These are phyloP conservation scores for Penicillium psychrofluorescens DNA, from an alignment of 495 filamentous ascomycete species.

Conservation along the genomic window DNA sequence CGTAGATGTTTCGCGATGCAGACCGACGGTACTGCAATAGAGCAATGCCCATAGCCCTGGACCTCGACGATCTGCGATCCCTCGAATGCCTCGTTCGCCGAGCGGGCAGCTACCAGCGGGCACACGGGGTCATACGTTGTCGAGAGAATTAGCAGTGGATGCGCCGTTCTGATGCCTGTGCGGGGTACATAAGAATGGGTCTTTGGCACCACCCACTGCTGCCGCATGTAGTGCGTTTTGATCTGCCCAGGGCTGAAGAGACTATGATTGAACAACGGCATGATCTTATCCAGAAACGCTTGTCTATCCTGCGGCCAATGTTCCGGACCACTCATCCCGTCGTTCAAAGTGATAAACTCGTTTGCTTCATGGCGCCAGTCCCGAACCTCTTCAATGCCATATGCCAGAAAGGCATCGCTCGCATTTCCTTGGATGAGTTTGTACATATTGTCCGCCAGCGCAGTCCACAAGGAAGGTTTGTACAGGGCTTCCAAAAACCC, in stretches of 20 bases:
- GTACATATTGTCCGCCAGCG: conserved; percentile 26
- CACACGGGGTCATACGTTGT: conserved; percentile 39
- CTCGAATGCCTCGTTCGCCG: conserved; percentile 29
- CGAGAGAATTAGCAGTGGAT: conserved; percentile 33
- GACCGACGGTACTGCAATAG: conserved; percentile 29
- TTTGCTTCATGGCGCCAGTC: neutral
- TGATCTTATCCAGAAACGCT: neutral
- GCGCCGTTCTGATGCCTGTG: conserved; percentile 21
- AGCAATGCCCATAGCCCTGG: conserved; percentile 37
- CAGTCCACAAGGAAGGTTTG: conserved; percentile 24
- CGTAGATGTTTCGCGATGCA: conserved; percentile 29
- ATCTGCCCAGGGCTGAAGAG: conserved; percentile 5
- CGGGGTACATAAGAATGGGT: conserved; percentile 30
- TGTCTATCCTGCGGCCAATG: conserved; percentile 5
- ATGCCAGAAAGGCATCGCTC: conserved; percentile 29
- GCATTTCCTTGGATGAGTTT: conserved; percentile 32
- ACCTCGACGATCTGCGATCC: conserved; percentile 34
- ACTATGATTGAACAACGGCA: conserved; percentile 5
- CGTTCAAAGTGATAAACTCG: conserved; percentile 4
- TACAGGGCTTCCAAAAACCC: conserved; percentile 32
- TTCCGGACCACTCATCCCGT: conserved; percentile 1
- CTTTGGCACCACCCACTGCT: conserved; percentile 29
- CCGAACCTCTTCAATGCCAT: conserved; percentile 11
- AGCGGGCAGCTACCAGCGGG: conserved; percentile 30
- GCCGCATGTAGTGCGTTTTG: conserved; percentile 23